A percentile compares a stretch with the other conserved stretches of the same genome.
Evolutionary conservation across 2,329 filamentous ascomycete species (phyloP).

Genomic region (Neophaeococcomyces aloes): DNA sequence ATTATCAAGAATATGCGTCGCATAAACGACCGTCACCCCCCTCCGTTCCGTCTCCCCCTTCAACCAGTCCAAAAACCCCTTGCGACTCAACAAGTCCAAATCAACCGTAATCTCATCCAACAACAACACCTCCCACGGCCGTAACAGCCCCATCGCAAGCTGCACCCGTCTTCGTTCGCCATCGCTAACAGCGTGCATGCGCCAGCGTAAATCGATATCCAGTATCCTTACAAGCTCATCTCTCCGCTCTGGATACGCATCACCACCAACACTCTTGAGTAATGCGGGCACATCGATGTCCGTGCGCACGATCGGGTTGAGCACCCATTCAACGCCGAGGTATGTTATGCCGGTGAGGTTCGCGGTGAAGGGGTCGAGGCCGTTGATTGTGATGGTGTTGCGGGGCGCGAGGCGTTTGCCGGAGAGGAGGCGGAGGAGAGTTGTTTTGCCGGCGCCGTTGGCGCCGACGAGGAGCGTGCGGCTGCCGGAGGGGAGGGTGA

Average conservation of each 20-base stretch:
- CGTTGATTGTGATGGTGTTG: conserved; percentile 63
- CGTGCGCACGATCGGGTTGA: conserved; percentile 90
- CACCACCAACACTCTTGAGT: conserved; percentile 72
- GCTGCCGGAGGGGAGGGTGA: conserved; percentile 69
- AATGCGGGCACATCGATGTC: conserved; percentile 88
- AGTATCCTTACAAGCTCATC: conserved; percentile 82
- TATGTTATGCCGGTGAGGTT: conserved; percentile 91
- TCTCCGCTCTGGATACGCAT: conserved; percentile 67
- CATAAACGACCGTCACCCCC: conserved; percentile 87
- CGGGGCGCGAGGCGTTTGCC: conserved; percentile 85
- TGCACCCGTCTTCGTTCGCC: conserved; percentile 87
- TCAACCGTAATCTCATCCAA: conserved; percentile 97
- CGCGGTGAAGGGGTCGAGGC: conserved; percentile 83
- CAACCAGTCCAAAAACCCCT: conserved; percentile 76
- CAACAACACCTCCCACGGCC: conserved; percentile 83
- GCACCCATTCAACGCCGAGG: conserved; percentile 92
- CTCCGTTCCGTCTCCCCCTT: conserved; percentile 74
- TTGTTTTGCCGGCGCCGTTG: conserved; percentile 96
- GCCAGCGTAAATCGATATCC: conserved; percentile 85
- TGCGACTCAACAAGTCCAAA: conserved; percentile 73
- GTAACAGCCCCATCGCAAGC: conserved; percentile 84
- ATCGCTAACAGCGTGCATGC: conserved; percentile 91
- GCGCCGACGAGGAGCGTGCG: conserved; percentile 86
- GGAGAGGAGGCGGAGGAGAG: conserved; percentile 82
- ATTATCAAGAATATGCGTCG: conserved; percentile 94